phyloP scores from a whole-genome alignment of 2,329 filamentous ascomycete genomes.

The Aciculosporium take region DNA sequence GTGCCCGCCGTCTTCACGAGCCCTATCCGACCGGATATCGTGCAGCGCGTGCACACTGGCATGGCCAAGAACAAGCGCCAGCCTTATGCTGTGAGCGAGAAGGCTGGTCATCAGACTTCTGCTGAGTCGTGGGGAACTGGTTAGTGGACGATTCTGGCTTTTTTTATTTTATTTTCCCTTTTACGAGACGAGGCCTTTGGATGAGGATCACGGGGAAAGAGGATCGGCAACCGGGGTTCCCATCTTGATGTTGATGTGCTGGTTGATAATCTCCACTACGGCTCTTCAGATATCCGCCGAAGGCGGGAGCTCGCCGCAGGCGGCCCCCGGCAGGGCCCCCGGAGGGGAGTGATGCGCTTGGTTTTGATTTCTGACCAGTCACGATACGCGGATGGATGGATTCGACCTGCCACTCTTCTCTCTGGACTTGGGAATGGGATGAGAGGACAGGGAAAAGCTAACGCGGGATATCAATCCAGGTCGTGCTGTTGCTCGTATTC shows the following conservation, averaged over 20 bases:
- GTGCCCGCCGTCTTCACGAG: constrained; percentile 94
- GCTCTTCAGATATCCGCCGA: no score
- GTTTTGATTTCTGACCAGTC: background rate
- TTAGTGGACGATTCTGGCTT: constrained; percentile 38
- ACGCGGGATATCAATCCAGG: constrained; percentile 36
- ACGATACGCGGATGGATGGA: background rate
- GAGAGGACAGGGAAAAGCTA: background rate
- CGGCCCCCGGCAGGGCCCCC: no score
- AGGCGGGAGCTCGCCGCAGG: no score
- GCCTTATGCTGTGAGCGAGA: constrained; percentile 98
- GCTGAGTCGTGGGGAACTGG: constrained; percentile 99
- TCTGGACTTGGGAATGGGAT: background rate
- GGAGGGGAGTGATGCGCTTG: no score
- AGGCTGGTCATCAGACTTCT: constrained; percentile 99
- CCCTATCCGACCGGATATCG: constrained; percentile 97
- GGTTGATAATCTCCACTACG: no score
- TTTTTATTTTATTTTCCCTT: background rate
- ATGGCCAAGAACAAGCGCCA: constrained; percentile 99
- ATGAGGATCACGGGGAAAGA: background rate
- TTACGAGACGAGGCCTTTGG: background rate
- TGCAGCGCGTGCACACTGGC: constrained; percentile 96
- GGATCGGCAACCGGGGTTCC: no score
- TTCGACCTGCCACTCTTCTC: background rate
- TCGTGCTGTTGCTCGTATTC: constrained; percentile 99
- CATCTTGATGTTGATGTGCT: background rate